These are phyloP conservation scores for Trichoderma parareesei DNA, from an alignment of 495 filamentous ascomycete genomes.

Conservation along the genomic window DNA sequence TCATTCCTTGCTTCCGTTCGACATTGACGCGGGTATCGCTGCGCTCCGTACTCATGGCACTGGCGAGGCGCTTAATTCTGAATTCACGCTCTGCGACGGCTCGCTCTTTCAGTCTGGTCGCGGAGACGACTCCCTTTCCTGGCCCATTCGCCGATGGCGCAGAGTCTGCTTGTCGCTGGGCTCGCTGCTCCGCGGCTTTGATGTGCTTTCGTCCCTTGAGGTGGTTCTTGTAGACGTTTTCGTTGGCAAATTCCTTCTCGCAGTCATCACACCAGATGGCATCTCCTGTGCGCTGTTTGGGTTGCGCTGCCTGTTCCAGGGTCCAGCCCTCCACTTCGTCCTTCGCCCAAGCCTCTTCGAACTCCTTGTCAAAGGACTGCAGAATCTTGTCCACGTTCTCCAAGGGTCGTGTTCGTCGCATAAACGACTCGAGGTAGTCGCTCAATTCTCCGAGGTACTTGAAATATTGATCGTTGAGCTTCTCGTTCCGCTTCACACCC, in stretches of 20 bases:
- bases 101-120: conserved; percentile 69
- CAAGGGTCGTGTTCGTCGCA: conserved; percentile 70
- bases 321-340: conserved; percentile 77
- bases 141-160: conserved; percentile 22
- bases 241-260: conserved; percentile 89
- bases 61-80: conserved; percentile 65
- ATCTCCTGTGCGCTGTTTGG: conserved; percentile 51
- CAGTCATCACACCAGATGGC: conserved; percentile 84
- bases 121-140: conserved; percentile 25
- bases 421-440: conserved; percentile 76
- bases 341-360: conserved; percentile 72
- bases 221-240: conserved; percentile 88
- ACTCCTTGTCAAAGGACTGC: conserved; percentile 64
- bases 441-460: conserved; percentile 73
- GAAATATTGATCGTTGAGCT: conserved; percentile 87
- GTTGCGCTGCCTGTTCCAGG: conserved; percentile 38
- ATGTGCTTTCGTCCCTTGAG: conserved; percentile 87
- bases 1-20: conserved; percentile 91
- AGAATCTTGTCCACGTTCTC: conserved; percentile 78
- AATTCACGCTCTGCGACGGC: conserved; percentile 86
- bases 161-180: conserved; percentile 23
- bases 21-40: conserved; percentile 85
- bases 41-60: conserved; percentile 68
- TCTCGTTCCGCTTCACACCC: conserved; percentile 66
- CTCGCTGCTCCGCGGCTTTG: conserved; percentile 59